phyloP scores from a whole-genome alignment of 106 monocot species.

The Dioscorea alata region DNA sequence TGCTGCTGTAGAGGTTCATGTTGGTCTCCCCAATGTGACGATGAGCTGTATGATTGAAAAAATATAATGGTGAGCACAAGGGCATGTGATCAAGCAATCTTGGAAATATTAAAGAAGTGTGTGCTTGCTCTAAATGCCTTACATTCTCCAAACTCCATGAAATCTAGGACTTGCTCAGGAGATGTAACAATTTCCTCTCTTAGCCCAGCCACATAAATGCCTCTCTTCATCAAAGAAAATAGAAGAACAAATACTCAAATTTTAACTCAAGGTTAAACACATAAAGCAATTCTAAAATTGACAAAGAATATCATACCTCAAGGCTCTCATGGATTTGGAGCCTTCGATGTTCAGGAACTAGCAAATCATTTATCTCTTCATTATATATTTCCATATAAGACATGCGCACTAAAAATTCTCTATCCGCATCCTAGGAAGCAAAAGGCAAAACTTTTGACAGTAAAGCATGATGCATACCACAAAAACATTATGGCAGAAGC shows the following conservation, averaged over 20 bases:
- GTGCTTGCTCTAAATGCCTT: constrained; percentile 2
- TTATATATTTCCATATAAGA: constrained; percentile 99
- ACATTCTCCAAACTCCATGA: constrained; percentile 98
- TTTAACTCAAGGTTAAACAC: not conserved
- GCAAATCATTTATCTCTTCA: constrained; percentile 96
- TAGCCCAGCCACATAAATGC: constrained; percentile 95
- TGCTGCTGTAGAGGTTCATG: constrained; percentile 95
- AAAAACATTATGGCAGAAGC: too few relatives aligned
- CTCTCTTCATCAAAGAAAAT: constrained; percentile 50
- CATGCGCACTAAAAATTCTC: constrained; percentile 91
- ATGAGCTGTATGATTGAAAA: constrained; percentile 53
- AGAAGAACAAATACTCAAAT: not conserved
- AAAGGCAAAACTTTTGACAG: not conserved
- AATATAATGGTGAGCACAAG: not conserved
- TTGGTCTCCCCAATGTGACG: constrained; percentile 97
- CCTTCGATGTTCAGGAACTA: constrained; percentile 91
- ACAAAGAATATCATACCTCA: constrained; percentile 40
- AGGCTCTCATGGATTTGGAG: constrained; percentile 89
- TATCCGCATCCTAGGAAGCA: constrained; percentile 41
- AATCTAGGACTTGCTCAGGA: constrained; percentile 73
- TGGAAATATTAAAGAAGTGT: not conserved
- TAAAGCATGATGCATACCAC: not conserved
- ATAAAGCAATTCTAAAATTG: not conserved
- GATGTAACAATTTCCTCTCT: constrained; percentile 89
- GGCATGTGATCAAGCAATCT: not conserved